Conservation (phyloP, 2,329 filamentous ascomycete genomes). For the Dothidotthia symphoricarpi region DNA sequence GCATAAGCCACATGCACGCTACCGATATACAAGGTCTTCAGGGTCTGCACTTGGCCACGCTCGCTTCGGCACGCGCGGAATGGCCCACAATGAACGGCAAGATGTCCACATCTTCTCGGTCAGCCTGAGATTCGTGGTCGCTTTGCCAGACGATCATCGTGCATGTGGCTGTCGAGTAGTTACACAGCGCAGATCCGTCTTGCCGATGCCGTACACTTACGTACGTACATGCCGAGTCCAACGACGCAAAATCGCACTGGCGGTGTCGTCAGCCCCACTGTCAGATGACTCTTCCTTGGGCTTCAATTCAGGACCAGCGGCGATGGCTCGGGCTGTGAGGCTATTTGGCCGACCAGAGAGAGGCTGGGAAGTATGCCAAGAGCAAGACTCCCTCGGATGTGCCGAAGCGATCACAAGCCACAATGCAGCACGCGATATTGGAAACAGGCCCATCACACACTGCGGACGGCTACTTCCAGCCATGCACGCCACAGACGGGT, state of each 20-base stretch:
- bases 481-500: conserved; percentile 5
- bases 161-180: conserved; percentile 15
- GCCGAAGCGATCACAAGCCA: conserved; percentile 5
- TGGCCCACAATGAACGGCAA: conserved; percentile 4
- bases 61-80: conserved; percentile 28
- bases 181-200: conserved; percentile 26
- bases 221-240: not conserved
- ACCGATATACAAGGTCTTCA: not conserved
- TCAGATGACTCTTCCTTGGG: conserved; percentile 19
- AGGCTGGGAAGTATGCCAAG: conserved; percentile 8
- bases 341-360: conserved; percentile 16
- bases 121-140: no score
- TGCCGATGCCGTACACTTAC: conserved; percentile 18
- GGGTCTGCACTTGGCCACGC: conserved; percentile 12
- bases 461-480: conserved; percentile 23
- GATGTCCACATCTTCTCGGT: not conserved
- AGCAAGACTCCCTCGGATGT: conserved; percentile 1
- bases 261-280: conserved; percentile 7
- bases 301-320: conserved; percentile 12
- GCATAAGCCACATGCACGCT: conserved; percentile 10
- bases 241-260: no score
- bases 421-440: conserved; percentile 27
- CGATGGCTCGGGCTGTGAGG: conserved; percentile 14
- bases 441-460: conserved; percentile 19
- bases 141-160: conserved; percentile 23